Percentiles rank a stretch among this genome's conserved stretches.
phyloP scores from a whole-genome alignment of 176 grass and related monocot species.

The Aegilops sharonensis region DNA sequence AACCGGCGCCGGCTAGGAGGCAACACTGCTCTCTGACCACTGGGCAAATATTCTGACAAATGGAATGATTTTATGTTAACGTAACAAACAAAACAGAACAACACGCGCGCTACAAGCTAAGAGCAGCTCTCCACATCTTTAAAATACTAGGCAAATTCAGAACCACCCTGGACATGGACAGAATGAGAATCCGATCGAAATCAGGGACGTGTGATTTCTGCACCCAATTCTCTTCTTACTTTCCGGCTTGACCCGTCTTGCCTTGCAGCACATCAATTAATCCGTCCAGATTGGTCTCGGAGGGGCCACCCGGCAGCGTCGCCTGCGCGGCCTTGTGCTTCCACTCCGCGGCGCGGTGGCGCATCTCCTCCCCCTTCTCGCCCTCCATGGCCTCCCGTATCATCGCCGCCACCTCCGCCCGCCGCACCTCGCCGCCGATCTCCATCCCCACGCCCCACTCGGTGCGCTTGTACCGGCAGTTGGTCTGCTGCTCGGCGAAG shows the following conservation, averaged over 20 bases:
- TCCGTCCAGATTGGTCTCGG: conserved; percentile 1
- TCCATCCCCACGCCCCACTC: conserved; percentile 78
- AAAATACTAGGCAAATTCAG: not conserved
- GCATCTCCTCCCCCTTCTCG: conserved; percentile 65
- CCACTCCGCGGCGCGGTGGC: conserved; percentile 39
- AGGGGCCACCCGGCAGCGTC: conserved; percentile 20
- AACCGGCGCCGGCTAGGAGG: too few species aligned
- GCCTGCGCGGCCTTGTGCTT: conserved; percentile 31
- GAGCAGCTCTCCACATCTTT: too few species aligned
- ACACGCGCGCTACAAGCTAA: too few species aligned
- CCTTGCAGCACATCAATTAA: conserved; percentile 16
- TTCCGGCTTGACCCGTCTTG: not conserved
- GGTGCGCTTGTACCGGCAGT: conserved; percentile 53
- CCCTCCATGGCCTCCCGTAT: conserved; percentile 59
- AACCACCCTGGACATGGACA: not conserved
- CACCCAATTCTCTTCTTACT: not conserved
- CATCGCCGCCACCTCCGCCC: conserved; percentile 40
- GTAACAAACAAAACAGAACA: not conserved
- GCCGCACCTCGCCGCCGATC: conserved; percentile 54
- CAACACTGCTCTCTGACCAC: too few species aligned
- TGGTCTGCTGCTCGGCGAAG: conserved; percentile 78
- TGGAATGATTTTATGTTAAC: not conserved
- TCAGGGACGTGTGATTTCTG: not conserved
- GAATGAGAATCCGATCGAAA: not conserved
- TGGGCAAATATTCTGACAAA: not conserved